Conservation (phyloP, 1,139 yeast species). For the Nadsonia commutata region DNA sequence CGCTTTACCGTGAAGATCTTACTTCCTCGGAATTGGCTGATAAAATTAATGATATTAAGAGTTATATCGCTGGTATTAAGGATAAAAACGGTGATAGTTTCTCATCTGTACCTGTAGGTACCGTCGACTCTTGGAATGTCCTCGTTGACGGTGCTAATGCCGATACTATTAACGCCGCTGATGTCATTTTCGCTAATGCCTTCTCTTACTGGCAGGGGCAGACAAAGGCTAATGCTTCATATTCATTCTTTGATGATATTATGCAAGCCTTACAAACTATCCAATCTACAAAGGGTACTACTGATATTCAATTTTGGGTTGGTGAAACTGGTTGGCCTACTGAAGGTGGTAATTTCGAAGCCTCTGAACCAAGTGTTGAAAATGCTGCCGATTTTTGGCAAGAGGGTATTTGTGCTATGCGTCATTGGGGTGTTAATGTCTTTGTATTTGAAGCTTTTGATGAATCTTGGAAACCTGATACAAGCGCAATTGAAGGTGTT, state of each 20-base stretch:
- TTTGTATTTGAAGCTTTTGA: conserved; percentile 89
- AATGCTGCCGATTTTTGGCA: conserved; percentile 77
- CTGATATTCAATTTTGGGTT: conserved; percentile 80
- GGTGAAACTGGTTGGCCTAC: conserved; percentile 99
- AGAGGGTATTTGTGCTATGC: conserved; percentile 77
- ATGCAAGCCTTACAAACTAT: conserved; percentile 88
- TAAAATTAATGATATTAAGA: conserved; percentile 37
- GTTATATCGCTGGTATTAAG: conserved; percentile 39
- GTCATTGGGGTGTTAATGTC: conserved; percentile 91
- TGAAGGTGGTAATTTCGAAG: conserved; percentile 55
- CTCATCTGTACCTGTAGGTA: conserved; percentile 62
- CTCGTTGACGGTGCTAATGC: conserved; percentile 61
- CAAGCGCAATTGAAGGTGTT: conserved; percentile 55
- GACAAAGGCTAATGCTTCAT: conserved; percentile 62
- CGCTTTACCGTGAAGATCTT: conserved; percentile 73
- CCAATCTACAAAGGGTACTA: conserved; percentile 71
- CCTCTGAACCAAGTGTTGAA: conserved; percentile 39
- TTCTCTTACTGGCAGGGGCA: conserved; percentile 99
- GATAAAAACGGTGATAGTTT: conserved; percentile 76
- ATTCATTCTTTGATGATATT: conserved; percentile 86
- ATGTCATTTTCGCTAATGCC: conserved; percentile 80
- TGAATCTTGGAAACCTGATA: conserved; percentile 89
- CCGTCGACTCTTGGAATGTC: conserved; percentile 92
- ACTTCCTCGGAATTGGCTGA: conserved; percentile 51
- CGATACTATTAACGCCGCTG: conserved; percentile 65